Percentiles rank a stretch among this genome's conserved stretches.
Conservation (phyloP, 2,329 filamentous ascomycete genomes). For the Microdochium bolleyi region DNA sequence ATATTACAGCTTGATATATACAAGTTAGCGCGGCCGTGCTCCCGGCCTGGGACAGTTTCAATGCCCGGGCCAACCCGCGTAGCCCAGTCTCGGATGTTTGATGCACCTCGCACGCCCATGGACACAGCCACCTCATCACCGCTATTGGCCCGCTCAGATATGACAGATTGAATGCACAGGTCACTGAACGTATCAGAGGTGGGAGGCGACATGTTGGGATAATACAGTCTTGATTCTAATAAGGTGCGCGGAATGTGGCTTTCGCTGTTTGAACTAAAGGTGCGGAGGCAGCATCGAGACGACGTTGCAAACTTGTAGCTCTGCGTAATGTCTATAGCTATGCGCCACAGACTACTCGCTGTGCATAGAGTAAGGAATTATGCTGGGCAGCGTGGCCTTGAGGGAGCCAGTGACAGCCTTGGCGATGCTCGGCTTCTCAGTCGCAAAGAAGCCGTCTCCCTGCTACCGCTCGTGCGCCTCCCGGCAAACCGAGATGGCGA, state of each 20-base stretch:
- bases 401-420: neutral
- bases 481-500: neutral
- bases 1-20: neutral
- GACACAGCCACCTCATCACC: neutral
- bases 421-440: neutral
- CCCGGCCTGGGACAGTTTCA: neutral
- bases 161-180: neutral
- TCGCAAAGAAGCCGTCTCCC: neutral
- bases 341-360: neutral
- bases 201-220: neutral
- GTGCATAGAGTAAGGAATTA: neutral
- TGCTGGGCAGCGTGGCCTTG: neutral
- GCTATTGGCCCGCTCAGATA: too few relatives aligned
- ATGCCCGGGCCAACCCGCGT: neutral
- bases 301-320: neutral
- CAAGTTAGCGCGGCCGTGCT: neutral
- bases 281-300: neutral
- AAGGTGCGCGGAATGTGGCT: neutral
- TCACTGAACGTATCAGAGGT: neutral
- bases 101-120: neutral
- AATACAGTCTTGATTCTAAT: neutral
- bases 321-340: neutral
- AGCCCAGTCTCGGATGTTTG: neutral
- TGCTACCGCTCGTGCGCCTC: neutral
- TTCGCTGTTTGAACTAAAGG: neutral